Conservation (phyloP, 2,329 filamentous ascomycete genomes). For the Daldinia eschscholtzii region DNA sequence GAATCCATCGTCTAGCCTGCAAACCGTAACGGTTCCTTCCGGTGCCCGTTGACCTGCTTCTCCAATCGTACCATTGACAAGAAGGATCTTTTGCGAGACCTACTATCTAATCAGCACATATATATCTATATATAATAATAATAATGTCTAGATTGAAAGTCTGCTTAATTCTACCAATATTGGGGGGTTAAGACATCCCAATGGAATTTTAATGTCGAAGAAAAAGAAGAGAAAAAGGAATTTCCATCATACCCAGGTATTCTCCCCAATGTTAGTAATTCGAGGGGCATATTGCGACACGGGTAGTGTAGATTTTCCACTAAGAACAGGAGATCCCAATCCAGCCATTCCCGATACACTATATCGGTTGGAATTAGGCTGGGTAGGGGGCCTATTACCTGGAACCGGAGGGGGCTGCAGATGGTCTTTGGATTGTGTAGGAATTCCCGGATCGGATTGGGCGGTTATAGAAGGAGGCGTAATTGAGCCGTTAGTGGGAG, state of each 20-base stretch:
- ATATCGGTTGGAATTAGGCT: constrained; percentile 65
- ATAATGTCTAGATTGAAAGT: not conserved
- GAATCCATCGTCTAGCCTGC: constrained; percentile 86
- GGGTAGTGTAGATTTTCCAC: constrained; percentile 67
- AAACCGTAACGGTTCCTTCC: constrained; percentile 84
- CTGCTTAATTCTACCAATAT: not conserved
- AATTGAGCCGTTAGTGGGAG: constrained; percentile 75
- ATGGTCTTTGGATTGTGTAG: constrained; percentile 69
- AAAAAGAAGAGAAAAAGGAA: constrained; percentile 41
- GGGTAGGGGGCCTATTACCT: constrained; percentile 54
- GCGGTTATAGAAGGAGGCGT: constrained; percentile 81
- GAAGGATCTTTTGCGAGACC: constrained; percentile 92
- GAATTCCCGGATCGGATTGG: constrained; percentile 73
- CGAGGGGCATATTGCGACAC: constrained; percentile 85
- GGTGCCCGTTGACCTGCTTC: constrained; percentile 75
- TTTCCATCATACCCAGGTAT: constrained; percentile 78
- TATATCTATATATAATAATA: constrained; percentile 42
- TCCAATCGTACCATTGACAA: constrained; percentile 84
- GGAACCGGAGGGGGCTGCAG: constrained; percentile 51
- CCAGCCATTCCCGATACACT: constrained; percentile 75
- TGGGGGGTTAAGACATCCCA: not conserved
- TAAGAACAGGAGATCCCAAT: constrained; percentile 66
- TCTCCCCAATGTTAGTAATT: constrained; percentile 82
- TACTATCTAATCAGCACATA: constrained; percentile 54
- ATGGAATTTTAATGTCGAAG: not conserved